phyloP scores from a whole-genome alignment of 805 yeast species.

The Teunomyces gatunensis region DNA sequence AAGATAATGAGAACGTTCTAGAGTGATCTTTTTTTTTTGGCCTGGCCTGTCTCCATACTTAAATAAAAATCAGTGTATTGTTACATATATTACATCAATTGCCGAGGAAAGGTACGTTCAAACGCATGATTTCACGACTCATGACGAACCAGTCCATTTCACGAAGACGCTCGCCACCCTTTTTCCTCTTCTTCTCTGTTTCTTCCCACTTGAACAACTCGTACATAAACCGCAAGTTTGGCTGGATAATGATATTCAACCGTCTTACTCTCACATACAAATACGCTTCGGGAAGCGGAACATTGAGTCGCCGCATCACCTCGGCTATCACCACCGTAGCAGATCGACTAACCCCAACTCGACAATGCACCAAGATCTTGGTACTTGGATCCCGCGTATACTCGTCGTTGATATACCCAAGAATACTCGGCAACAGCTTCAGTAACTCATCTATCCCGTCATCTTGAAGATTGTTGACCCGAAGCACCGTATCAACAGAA shows the following conservation, averaged over 20 bases:
- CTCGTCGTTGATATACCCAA: slow-evolving; percentile 58
- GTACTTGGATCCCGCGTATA: slow-evolving; percentile 19
- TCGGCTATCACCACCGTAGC: slow-evolving; percentile 97
- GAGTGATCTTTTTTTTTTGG: background rate
- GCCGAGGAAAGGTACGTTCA: slow-evolving; percentile 66
- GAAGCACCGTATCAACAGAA: slow-evolving; percentile 49
- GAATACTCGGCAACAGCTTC: slow-evolving; percentile 56
- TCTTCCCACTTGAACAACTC: slow-evolving; percentile 67
- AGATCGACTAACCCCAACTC: slow-evolving; percentile 92
- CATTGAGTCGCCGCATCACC: slow-evolving; percentile 72
- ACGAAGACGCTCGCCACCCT: slow-evolving; percentile 30
- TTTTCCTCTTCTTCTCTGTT: slow-evolving; percentile 17
- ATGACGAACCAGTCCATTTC: slow-evolving; percentile 86
- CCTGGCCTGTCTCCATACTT: background rate
- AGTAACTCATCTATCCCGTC: slow-evolving; percentile 85
- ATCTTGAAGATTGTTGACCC: slow-evolving; percentile 75
- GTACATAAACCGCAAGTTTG: slow-evolving; percentile 87
- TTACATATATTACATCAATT: slow-evolving; percentile 7
- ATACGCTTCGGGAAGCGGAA: slow-evolving; percentile 76
- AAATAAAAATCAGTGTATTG: background rate
- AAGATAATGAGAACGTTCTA: background rate
- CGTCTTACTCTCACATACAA: slow-evolving; percentile 86
- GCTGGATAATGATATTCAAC: slow-evolving; percentile 90
- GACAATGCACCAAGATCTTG: slow-evolving; percentile 74
- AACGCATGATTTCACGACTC: slow-evolving; percentile 75